Conservation (phyloP, 257 asterid species). For the Solanum pinnatisectum region DNA sequence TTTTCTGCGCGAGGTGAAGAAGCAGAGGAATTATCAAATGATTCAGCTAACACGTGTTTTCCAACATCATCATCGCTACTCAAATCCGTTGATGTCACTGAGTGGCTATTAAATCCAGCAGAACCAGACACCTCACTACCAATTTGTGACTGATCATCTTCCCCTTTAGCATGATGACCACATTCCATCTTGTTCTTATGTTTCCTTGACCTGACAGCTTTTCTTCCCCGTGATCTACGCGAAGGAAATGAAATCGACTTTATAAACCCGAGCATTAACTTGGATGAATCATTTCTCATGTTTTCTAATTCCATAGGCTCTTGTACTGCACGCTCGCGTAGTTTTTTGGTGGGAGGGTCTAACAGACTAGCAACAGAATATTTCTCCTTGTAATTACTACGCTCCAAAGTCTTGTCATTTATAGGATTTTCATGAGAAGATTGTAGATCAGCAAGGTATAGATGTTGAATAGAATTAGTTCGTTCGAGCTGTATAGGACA, state of each 20-base stretch:
- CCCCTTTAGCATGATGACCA: conserved; percentile 5
- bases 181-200: background rate
- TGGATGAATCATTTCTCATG: conserved; percentile 8
- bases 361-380: conserved; percentile 7
- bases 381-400: background rate
- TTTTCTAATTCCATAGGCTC: background rate
- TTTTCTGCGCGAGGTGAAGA: conserved; percentile 6
- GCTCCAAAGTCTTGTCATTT: background rate
- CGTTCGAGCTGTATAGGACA: conserved; percentile 10
- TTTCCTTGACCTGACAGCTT: background rate
- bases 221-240: conserved; percentile 8
- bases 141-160: background rate
- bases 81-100: conserved; percentile 1
- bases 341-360: conserved; percentile 10
- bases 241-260: conserved; percentile 59
- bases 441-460: conserved; percentile 1
- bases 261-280: conserved; percentile 24
- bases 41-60: background rate
- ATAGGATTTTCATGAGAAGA: background rate
- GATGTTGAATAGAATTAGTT: conserved; percentile 7
- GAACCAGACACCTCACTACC: background rate
- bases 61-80: background rate
- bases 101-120: background rate
- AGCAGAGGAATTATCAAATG: conserved; percentile 8
- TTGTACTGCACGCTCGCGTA: background rate